phyloP scores from a whole-genome alignment of 108 stramenopile genomes.

The Phaeodactylum tricornutum region DNA sequence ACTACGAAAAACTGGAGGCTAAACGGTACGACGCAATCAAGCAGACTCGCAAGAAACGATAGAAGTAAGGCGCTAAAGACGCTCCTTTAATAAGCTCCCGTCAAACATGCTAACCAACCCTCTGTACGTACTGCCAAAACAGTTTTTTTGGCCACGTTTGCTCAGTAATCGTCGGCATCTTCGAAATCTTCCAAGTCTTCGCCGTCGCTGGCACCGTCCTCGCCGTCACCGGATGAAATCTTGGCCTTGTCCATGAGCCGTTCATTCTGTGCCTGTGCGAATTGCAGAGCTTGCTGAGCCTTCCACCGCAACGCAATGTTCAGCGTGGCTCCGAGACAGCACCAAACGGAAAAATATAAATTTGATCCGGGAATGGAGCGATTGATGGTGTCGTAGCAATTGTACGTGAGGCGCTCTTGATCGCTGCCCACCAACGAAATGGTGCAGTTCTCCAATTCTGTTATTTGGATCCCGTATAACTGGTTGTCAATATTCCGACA shows the following conservation, averaged over 20 bases:
- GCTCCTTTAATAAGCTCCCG: too few species aligned
- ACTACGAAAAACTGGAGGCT: conserved; percentile 53
- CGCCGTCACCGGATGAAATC: not conserved
- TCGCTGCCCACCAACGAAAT: not conserved
- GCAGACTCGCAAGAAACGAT: too few species aligned
- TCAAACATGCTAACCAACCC: too few species aligned
- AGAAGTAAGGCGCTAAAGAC: too few species aligned
- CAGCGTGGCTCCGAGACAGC: conserved; percentile 30
- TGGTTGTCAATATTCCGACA: not conserved
- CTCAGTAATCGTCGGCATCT: conserved; percentile 4
- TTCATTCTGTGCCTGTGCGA: conserved; percentile 45
- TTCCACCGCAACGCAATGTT: conserved; percentile 59
- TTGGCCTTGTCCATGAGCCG: conserved; percentile 9
- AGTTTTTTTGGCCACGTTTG: too few species aligned
- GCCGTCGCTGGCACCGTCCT: not conserved
- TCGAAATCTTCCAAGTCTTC: conserved; percentile 11
- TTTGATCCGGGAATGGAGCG: conserved; percentile 45
- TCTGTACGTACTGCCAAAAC: too few species aligned
- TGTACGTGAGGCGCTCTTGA: too few species aligned
- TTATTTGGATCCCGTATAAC: not conserved
- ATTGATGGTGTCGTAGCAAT: not conserved
- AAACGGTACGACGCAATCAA: not conserved
- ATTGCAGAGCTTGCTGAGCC: conserved; percentile 53
- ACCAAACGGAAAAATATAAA: conserved; percentile 45
- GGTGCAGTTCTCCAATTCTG: not conserved